A percentile compares a stretch with the other conserved stretches of the same genome.
Conservation (phyloP, 2,329 filamentous ascomycete genomes). For the Rugonectria rugulosa region DNA sequence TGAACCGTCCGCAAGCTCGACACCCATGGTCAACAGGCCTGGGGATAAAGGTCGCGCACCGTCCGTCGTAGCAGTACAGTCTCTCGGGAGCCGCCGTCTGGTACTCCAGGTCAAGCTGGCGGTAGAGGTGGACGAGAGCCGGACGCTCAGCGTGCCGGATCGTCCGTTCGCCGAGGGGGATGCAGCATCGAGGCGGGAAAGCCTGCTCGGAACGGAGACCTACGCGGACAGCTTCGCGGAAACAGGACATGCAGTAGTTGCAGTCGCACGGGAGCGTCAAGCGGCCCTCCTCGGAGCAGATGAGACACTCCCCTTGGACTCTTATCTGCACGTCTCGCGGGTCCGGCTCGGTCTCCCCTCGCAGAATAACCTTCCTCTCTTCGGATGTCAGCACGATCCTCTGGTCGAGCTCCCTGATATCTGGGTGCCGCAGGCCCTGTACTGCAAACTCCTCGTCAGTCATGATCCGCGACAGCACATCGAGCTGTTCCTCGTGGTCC, state of each 20-base stretch:
- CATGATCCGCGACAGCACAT: conserved; percentile 32
- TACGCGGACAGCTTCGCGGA: conserved; percentile 25
- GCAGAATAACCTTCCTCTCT: conserved; percentile 21
- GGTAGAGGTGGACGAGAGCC: conserved; percentile 29
- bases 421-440: conserved; percentile 19
- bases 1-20: conserved; percentile 17
- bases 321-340: not conserved
- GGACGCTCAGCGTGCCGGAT: conserved; percentile 23
- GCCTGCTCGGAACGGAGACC: conserved; percentile 29
- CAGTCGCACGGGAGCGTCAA: conserved; percentile 25
- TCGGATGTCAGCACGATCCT: conserved; percentile 22
- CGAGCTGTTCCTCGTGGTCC: conserved; percentile 25
- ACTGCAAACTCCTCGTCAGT: conserved; percentile 31
- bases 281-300: conserved; percentile 22
- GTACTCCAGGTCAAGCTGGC: conserved; percentile 27
- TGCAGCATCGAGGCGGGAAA: conserved; percentile 37
- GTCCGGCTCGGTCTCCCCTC: not conserved
- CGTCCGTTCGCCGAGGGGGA: conserved; percentile 21
- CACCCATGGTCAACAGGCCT: conserved; percentile 11
- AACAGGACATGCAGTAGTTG: conserved; percentile 31
- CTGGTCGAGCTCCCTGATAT: conserved; percentile 22
- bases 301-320: conserved; percentile 30
- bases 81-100: conserved; percentile 8
- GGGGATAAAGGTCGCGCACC: conserved; percentile 34
- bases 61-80: conserved; percentile 33